Base-by-base conservation (phyloP, 208 protist species). In the Trypanosoma cruzi region DNA sequence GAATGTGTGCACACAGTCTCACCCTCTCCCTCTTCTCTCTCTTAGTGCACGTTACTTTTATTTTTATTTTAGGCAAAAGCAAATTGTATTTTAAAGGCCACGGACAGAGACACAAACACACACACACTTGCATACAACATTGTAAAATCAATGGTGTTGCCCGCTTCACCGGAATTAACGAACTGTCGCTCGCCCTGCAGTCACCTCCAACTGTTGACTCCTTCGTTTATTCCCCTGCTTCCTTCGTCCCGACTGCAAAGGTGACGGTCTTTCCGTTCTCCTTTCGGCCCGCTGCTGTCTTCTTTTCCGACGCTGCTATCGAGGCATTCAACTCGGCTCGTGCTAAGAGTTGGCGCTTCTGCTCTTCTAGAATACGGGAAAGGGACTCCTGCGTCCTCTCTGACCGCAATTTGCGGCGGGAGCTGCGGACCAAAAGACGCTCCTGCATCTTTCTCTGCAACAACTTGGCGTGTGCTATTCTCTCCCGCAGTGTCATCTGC, bases 331-430 rank as follows among this genome's bases (percentile, higher is more conserved):
- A 44, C 44, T 74, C 36, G 34, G 82, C 81, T 20, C 71, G 73
- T n/a, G 80, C 81, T n/a, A 89, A 57, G 61, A 96, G 73, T 75
- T 92, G 86, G 13, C 68, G 69, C 79, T 89, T 90, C 82, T 94
- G 88, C 77, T 94, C 81, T 67, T 85, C 77, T 57, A 96, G 66
- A n/a, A 96, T 77, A 29, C 88, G 86, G 40, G 80, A 64, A 61
- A 93, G 93, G 28, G 85, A 80, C 49, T 77, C 20, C 73, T 86
- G 77, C 57, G 76, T 79, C 54, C 75, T 48, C 55, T 80, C 68
- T 44, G 77, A 73, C 65, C 84, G 84, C 16, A 60, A 53, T 58
- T 80, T 83, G 56, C 84, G 81, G 22, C 85, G 77, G 20, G 66
- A 56, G 4, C 58, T 64, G 32, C 85, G 82, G 0, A 62, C 75